These are phyloP conservation scores for Ganoderma leucocontextum DNA, from an alignment of 1,284 basidiomycete species.

Conservation along the genomic window DNA sequence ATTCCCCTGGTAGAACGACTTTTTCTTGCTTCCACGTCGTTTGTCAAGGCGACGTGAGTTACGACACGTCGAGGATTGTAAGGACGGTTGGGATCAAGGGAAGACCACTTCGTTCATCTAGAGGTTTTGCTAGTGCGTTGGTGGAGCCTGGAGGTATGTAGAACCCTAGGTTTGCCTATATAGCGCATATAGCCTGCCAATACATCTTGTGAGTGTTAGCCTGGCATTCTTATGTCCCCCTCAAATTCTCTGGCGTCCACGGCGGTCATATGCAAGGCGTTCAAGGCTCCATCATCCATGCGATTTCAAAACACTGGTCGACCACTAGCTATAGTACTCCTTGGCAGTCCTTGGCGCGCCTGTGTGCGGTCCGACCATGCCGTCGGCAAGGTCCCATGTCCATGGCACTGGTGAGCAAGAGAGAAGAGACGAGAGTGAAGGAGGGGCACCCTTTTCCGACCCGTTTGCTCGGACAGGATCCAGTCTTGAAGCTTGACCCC, in stretches of 20 bases:
- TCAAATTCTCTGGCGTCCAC: not conserved
- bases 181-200: conserved; percentile 2
- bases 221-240: not conserved
- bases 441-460: not conserved
- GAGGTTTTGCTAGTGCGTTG: no score
- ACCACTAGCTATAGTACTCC: no score
- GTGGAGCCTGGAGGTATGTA: not conserved
- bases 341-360: not conserved
- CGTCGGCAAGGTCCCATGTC: conserved; percentile 17
- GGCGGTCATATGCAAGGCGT: not conserved
- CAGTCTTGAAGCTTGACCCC: not conserved
- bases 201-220: not conserved
- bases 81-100: conserved; percentile 25
- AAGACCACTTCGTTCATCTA: conserved; percentile 26
- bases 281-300: not conserved
- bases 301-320: not conserved
- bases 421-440: not conserved
- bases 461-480: no score
- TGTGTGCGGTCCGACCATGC: conserved; percentile 15
- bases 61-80: conserved; percentile 19
- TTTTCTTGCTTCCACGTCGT: conserved; percentile 5
- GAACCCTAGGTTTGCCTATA: not conserved
- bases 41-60: conserved; percentile 14
- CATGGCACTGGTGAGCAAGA: not conserved
- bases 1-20: conserved; percentile 34